These are phyloP conservation scores for Cyberlindnera euphorbiae DNA, from an alignment of 805 yeast species.

Conservation along the genomic window DNA sequence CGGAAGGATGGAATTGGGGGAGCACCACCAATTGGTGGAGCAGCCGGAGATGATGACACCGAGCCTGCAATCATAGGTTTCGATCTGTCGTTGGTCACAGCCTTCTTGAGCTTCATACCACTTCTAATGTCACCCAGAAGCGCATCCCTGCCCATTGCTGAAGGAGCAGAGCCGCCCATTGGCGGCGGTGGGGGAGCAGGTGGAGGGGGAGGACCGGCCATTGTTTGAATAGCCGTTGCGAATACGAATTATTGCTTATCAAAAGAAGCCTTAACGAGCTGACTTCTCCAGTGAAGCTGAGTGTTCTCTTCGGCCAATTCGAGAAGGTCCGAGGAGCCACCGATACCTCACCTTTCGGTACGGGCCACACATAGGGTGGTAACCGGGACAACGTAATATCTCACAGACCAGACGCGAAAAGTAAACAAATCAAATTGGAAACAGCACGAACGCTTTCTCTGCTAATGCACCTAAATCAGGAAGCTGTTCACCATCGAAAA, in stretches of 20 bases:
- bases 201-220: conserved; percentile 51
- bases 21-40: conserved; percentile 13
- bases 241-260: too few relatives aligned
- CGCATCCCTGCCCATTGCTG: conserved; percentile 43
- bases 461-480: too few relatives aligned
- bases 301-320: too few relatives aligned
- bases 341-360: too few relatives aligned
- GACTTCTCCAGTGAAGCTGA: too few relatives aligned
- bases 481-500: too few relatives aligned
- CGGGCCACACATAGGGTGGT: neutral
- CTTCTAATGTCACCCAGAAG: conserved; percentile 80
- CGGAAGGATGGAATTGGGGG: conserved; percentile 5
- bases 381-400: neutral
- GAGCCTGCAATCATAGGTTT: conserved; percentile 47
- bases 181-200: conserved; percentile 59
- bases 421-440: conserved; percentile 5
- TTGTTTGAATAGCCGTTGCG: neutral
- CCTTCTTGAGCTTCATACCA: conserved; percentile 56
- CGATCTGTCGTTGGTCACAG: conserved; percentile 63
- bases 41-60: conserved; percentile 11
- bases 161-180: conserved; percentile 39
- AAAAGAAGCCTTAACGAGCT: too few relatives aligned
- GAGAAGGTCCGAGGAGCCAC: neutral
- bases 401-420: conserved; percentile 1
- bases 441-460: too few relatives aligned